Percentiles rank a stretch among this genome's conserved stretches.
Evolutionary conservation across 805 yeast genomes (phyloP).

Genomic region (Clavispora santaluciae): DNA sequence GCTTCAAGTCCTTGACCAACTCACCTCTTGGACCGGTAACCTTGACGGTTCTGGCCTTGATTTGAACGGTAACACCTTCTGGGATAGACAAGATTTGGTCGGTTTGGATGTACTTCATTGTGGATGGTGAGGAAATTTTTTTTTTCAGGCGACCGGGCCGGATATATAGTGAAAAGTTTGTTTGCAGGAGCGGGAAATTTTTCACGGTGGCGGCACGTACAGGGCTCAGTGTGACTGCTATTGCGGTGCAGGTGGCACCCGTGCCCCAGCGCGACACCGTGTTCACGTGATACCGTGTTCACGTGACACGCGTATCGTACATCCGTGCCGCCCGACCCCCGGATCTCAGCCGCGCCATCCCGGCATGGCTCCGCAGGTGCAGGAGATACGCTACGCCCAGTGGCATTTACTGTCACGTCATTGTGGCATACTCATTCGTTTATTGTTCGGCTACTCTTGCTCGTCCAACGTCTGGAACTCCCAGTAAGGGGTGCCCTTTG

Average conservation of each 20-base stretch:
- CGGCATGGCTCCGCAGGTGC: too few species aligned
- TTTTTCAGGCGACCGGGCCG: neutral
- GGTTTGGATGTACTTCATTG: conserved; percentile 80
- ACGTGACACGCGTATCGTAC: too few species aligned
- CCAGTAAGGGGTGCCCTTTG: conserved; percentile 2
- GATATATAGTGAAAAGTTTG: neutral
- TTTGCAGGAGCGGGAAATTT: conserved; percentile 3
- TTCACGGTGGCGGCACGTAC: conserved; percentile 3
- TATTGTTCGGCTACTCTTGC: too few species aligned
- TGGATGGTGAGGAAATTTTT: conserved; percentile 4
- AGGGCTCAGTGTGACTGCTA: conserved; percentile 5
- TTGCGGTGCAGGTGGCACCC: neutral
- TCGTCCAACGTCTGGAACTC: conserved; percentile 12
- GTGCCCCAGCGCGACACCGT: neutral
- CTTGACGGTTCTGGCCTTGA: conserved; percentile 85
- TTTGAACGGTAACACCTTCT: conserved; percentile 86
- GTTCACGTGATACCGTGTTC: too few species aligned
- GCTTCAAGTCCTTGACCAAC: conserved; percentile 84
- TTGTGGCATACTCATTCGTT: too few species aligned
- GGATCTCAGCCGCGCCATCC: too few species aligned
- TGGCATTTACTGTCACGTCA: too few species aligned
- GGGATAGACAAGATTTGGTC: conserved; percentile 82
- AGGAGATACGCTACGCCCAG: too few species aligned
- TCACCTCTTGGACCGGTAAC: conserved; percentile 98
- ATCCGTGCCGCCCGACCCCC: too few species aligned